Conservation (phyloP, 371 early-diverging fungal genomes). For the Conidiobolus coronatus region DNA sequence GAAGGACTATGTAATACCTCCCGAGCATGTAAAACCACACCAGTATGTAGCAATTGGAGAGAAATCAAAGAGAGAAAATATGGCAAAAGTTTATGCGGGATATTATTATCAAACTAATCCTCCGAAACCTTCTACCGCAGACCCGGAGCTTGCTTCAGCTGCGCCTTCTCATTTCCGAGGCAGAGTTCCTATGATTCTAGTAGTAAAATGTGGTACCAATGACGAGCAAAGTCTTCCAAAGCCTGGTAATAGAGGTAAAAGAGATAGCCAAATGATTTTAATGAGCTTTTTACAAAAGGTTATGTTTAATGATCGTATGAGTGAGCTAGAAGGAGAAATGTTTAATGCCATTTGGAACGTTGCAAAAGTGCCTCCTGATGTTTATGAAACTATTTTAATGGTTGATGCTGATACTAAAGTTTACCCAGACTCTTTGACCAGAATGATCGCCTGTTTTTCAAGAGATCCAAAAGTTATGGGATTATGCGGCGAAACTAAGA, state of each 20-base stretch:
- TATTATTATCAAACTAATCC: conserved; percentile 25
- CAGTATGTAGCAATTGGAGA: conserved; percentile 88
- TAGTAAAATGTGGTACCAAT: conserved; percentile 29
- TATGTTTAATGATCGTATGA: conserved; percentile 50
- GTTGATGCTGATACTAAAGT: conserved; percentile 51
- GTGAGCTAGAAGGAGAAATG: conserved; percentile 50
- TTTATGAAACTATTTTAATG: conserved; percentile 48
- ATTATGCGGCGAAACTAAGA: conserved; percentile 42
- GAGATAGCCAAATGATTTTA: conserved; percentile 68
- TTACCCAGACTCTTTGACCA: conserved; percentile 27
- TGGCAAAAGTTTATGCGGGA: conserved; percentile 84
- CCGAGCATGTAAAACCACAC: conserved; percentile 32
- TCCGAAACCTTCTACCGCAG: no score
- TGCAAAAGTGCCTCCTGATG: conserved; percentile 31
- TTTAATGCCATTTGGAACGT: conserved; percentile 36
- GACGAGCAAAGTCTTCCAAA: conserved; percentile 18
- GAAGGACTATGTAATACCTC: conserved; percentile 39
- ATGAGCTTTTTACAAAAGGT: conserved; percentile 60
- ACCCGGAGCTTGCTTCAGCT: not conserved
- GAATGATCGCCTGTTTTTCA: conserved; percentile 35
- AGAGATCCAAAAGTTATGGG: conserved; percentile 42
- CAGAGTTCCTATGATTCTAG: conserved; percentile 19
- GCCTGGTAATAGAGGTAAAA: conserved; percentile 67
- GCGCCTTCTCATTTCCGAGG: not conserved
- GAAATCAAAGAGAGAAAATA: conserved; percentile 80